Conservation (phyloP, 2,329 filamentous ascomycete species). For the Teratosphaeria nubilosa region DNA sequence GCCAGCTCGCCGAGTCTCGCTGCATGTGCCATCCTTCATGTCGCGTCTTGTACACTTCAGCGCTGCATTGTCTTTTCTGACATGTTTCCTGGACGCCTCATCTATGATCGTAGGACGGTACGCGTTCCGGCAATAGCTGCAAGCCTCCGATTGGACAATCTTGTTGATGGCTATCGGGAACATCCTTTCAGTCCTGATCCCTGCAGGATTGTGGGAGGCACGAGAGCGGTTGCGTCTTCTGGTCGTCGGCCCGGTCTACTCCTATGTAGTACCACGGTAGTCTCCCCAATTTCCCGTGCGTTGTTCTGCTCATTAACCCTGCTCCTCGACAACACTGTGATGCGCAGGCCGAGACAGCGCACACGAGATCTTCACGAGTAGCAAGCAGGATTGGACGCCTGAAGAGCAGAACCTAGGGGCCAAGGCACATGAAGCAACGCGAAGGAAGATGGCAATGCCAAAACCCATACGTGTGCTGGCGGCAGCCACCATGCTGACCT, state of each 20-base stretch:
- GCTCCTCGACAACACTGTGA: background rate
- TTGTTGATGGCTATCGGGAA: background rate
- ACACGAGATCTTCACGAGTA: background rate
- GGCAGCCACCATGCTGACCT: slow-evolving; percentile 59
- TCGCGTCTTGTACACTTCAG: background rate
- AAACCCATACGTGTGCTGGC: slow-evolving; percentile 73
- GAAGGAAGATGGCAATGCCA: slow-evolving; percentile 64
- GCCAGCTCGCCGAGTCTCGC: slow-evolving; percentile 54
- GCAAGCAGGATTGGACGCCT: background rate
- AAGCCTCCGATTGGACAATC: background rate
- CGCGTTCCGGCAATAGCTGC: background rate
- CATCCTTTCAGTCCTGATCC: background rate
- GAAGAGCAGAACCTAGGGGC: background rate
- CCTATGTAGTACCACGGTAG: background rate
- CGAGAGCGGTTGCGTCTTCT: background rate
- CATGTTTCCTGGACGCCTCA: background rate
- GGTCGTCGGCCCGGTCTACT: background rate
- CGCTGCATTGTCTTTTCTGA: background rate
- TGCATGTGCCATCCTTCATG: slow-evolving; percentile 55
- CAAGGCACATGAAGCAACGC: slow-evolving; percentile 5
- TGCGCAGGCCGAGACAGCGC: background rate
- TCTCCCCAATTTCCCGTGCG: background rate
- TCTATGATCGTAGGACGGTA: background rate
- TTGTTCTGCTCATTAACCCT: background rate
- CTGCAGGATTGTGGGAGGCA: background rate